A percentile compares a stretch with the other conserved stretches of the same genome.
phyloP scores from a whole-genome alignment of 1,284 basidiomycete genomes.

The Abortiporus biennis region DNA sequence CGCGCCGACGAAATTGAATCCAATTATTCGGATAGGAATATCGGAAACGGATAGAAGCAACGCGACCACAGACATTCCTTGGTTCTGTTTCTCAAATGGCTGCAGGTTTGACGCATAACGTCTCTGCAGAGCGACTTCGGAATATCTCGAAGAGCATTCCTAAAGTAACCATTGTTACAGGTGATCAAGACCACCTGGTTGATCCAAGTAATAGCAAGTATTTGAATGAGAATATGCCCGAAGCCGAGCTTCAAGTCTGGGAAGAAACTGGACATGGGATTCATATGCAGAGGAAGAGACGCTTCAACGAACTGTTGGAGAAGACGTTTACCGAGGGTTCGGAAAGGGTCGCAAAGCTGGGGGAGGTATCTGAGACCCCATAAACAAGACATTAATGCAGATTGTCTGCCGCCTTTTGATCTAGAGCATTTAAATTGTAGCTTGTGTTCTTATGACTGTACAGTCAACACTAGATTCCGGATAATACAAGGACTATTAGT shows the following conservation, averaged over 20 bases:
- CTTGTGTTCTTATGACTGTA: no score
- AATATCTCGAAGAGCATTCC: constrained; percentile 52
- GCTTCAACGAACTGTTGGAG: constrained; percentile 57
- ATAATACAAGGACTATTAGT: no score
- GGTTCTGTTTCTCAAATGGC: constrained; percentile 74
- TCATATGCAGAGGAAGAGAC: constrained; percentile 42
- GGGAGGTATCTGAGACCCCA: no score
- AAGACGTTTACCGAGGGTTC: constrained; percentile 49
- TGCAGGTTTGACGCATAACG: constrained; percentile 66
- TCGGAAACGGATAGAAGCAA: constrained; percentile 45
- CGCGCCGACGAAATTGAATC: not conserved
- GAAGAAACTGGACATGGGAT: constrained; percentile 65
- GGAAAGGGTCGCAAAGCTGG: constrained; percentile 21
- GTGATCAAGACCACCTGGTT: constrained; percentile 71
- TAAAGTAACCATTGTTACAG: constrained; percentile 66
- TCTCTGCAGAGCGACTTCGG: constrained; percentile 48
- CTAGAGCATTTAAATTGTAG: no score
- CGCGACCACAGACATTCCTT: constrained; percentile 52
- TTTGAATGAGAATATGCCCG: constrained; percentile 59
- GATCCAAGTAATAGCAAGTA: constrained; percentile 47
- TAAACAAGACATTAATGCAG: no score
- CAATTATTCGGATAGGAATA: constrained; percentile 32
- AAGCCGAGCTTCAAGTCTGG: constrained; percentile 65
- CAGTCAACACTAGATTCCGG: no score
- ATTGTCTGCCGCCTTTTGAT: no score